Percentiles rank a stretch among this genome's conserved stretches.
Conservation (phyloP, 768 basidiomycete species). For the Rhodotorula graminis region DNA sequence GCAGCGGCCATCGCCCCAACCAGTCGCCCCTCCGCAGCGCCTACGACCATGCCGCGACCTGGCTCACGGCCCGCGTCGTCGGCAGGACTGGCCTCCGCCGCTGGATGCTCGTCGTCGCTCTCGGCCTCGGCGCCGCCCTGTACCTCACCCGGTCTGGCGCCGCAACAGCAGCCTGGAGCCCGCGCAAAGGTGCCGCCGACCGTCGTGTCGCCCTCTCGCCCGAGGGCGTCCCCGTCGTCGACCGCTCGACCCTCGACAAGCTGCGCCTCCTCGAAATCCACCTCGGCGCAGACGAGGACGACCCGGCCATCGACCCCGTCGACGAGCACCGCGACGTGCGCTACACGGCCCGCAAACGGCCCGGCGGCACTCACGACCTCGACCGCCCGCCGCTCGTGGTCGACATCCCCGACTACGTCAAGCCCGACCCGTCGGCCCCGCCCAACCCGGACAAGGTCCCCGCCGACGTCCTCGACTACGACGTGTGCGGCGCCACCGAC, state of each 20-base stretch:
- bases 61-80: not conserved
- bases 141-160: not conserved
- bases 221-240: conserved; percentile 3
- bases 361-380: not conserved
- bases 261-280: conserved; percentile 41
- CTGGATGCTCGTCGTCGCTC: conserved; percentile 1
- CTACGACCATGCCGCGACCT: not conserved
- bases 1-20: not conserved
- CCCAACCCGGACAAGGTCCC: conserved; percentile 1
- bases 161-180: too few species aligned
- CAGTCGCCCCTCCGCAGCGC: not conserved
- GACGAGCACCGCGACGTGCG: conserved; percentile 3
- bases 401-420: conserved; percentile 26
- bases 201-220: too few species aligned
- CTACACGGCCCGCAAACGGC: not conserved
- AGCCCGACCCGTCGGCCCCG: conserved; percentile 3
- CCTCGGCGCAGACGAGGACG: conserved; percentile 29
- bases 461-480: conserved; percentile 26
- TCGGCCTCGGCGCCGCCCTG: not conserved
- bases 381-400: conserved; percentile 32
- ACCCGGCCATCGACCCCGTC: not conserved
- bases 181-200: not conserved
- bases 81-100: not conserved
- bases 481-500: conserved; percentile 15
- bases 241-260: conserved; percentile 37